Evolutionary conservation across 768 basidiomycete genomes (phyloP).

Genomic region (Tubosaeta brunneosetosa): DNA sequence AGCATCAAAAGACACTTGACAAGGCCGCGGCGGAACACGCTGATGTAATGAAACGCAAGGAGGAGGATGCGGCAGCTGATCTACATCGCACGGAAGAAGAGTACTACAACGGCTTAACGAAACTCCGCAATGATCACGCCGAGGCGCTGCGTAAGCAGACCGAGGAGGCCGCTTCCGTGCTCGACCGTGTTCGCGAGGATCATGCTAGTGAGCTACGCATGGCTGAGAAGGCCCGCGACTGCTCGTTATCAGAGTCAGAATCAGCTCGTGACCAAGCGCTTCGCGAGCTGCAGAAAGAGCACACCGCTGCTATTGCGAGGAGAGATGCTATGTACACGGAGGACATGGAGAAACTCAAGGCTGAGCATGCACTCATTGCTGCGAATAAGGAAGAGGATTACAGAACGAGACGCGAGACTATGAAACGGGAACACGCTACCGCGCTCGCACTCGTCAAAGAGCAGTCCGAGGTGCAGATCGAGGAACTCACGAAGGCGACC

Average conservation of each 20-base stretch:
- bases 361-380: conserved; percentile 53
- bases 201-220: conserved; percentile 70
- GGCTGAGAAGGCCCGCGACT: conserved; percentile 70
- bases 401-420: conserved; percentile 29
- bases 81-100: conserved; percentile 73
- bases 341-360: conserved; percentile 61
- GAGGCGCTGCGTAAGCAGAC: conserved; percentile 59
- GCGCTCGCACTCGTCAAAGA: conserved; percentile 28
- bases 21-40: conserved; percentile 52
- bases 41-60: conserved; percentile 53
- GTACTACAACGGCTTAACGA: conserved; percentile 76
- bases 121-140: conserved; percentile 68
- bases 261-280: conserved; percentile 59
- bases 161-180: conserved; percentile 51
- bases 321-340: conserved; percentile 63
- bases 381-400: conserved; percentile 60
- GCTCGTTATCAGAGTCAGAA: conserved; percentile 69
- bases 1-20: conserved; percentile 50
- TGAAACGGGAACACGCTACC: conserved; percentile 34
- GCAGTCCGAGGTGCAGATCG: conserved; percentile 44
- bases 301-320: conserved; percentile 57
- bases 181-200: conserved; percentile 73
- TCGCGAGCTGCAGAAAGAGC: conserved; percentile 67
- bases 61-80: conserved; percentile 50
- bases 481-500: conserved; percentile 54